These are phyloP conservation scores for Arthrinium puccinioides DNA, from an alignment of 2,329 filamentous ascomycete species.

Conservation along the genomic window DNA sequence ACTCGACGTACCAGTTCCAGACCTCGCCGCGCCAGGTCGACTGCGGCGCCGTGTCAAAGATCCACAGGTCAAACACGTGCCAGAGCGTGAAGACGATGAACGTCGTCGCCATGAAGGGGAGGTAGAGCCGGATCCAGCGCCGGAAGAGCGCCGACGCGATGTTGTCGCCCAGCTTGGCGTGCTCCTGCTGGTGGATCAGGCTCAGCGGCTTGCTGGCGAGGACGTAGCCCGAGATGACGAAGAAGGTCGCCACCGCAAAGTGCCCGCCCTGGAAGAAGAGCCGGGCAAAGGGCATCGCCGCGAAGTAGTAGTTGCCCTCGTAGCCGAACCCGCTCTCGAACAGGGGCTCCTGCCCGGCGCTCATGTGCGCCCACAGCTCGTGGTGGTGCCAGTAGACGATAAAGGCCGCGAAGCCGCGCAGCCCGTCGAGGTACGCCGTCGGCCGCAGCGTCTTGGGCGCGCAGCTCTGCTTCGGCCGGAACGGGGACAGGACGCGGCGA, in stretches of 20 bases:
- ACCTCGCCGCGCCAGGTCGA: conserved; percentile 39
- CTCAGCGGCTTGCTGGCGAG: conserved; percentile 42
- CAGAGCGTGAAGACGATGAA: conserved; percentile 44
- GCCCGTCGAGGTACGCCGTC: conserved; percentile 58
- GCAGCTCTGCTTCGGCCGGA: conserved; percentile 7
- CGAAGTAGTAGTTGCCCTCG: conserved; percentile 38
- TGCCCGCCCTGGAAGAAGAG: conserved; percentile 55
- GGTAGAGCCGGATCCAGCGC: conserved; percentile 40
- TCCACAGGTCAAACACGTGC: conserved; percentile 44
- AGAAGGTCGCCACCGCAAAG: conserved; percentile 50
- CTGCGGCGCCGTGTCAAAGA: conserved; percentile 28
- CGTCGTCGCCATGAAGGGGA: conserved; percentile 47
- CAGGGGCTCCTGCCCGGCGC: conserved; percentile 23
- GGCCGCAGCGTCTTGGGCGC: conserved; percentile 26
- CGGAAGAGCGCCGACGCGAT: conserved; percentile 40
- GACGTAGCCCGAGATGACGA: conserved; percentile 52
- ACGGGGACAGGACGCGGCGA: conserved; percentile 5
- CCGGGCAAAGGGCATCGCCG: conserved; percentile 49
- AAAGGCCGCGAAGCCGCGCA: conserved; percentile 60
- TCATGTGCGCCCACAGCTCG: conserved; percentile 47
- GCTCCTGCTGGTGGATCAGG: conserved; percentile 36
- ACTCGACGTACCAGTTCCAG: conserved; percentile 42
- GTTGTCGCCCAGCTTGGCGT: conserved; percentile 32
- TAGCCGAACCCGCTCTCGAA: conserved; percentile 50
- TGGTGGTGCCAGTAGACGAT: conserved; percentile 59